A percentile compares a stretch with the other conserved stretches of the same genome.
These are phyloP conservation scores for Suillus sp. DNA, from an alignment of 768 basidiomycete species.

Conservation along the genomic window DNA sequence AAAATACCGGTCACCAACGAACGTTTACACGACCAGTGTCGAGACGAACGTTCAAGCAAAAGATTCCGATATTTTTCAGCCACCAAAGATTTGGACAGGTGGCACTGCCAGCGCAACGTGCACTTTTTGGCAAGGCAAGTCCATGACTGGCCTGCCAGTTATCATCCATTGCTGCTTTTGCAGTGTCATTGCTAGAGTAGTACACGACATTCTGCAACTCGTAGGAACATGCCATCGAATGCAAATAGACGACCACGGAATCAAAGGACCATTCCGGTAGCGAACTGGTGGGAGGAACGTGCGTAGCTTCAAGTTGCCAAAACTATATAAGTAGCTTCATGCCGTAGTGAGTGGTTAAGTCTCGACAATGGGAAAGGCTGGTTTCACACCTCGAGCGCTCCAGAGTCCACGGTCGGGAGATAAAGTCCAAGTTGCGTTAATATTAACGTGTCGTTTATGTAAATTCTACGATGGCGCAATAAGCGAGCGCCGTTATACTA, in stretches of 20 bases:
- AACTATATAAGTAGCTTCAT: neutral
- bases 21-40: conserved; percentile 20
- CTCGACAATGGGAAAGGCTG: neutral
- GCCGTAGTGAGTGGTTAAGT: neutral
- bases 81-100: neutral
- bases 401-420: neutral
- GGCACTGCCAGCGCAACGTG: conserved; percentile 1
- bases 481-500: neutral
- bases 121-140: neutral
- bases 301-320: neutral
- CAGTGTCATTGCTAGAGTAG: neutral
- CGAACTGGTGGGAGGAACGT: neutral
- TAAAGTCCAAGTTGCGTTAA: too few relatives aligned
- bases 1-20: conserved; percentile 4
- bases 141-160: neutral
- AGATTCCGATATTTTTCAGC: neutral
- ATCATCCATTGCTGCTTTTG: neutral
- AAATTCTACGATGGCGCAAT: neutral
- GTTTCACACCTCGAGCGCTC: neutral
- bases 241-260: neutral
- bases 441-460: neutral
- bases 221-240: neutral
- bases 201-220: neutral
- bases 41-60: conserved; percentile 32
- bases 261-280: neutral